These are phyloP conservation scores for Calocybe indica DNA, from an alignment of 768 basidiomycete genomes.

Conservation along the genomic window DNA sequence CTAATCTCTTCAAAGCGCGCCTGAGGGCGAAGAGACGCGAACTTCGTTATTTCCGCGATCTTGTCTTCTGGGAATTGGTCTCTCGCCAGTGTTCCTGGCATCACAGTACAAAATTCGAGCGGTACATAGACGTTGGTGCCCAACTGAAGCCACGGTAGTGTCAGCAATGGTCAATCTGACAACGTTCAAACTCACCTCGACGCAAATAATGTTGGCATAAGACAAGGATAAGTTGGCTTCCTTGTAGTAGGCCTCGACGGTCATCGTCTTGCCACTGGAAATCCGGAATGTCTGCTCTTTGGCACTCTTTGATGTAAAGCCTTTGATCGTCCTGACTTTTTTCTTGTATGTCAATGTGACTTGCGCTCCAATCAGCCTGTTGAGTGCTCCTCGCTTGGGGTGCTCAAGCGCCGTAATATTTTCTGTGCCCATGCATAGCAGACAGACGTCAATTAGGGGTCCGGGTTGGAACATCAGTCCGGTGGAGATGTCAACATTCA, in stretches of 20 bases:
- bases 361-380: conserved; percentile 27
- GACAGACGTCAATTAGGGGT: conserved; percentile 43
- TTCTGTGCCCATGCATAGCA: conserved; percentile 37
- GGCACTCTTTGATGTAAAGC: conserved; percentile 49
- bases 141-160: conserved; percentile 31
- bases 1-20: conserved; percentile 52
- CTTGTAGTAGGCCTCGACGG: conserved; percentile 58
- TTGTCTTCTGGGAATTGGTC: conserved; percentile 65
- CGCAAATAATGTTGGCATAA: conserved; percentile 61
- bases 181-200: conserved; percentile 43
- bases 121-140: conserved; percentile 58
- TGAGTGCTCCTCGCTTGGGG: conserved; percentile 43
- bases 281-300: conserved; percentile 47
- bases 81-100: conserved; percentile 61
- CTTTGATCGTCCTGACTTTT: conserved; percentile 56
- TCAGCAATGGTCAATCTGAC: conserved; percentile 1
- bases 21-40: conserved; percentile 56
- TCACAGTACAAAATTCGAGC: conserved; percentile 54
- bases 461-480: conserved; percentile 68
- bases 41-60: conserved; percentile 56
- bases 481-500: conserved; percentile 71
- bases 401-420: conserved; percentile 48
- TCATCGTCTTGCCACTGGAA: conserved; percentile 48
- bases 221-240: conserved; percentile 44
- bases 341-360: conserved; percentile 12